Conservation (phyloP, 805 yeast genomes). For the Cyberlindnera mrakii region DNA sequence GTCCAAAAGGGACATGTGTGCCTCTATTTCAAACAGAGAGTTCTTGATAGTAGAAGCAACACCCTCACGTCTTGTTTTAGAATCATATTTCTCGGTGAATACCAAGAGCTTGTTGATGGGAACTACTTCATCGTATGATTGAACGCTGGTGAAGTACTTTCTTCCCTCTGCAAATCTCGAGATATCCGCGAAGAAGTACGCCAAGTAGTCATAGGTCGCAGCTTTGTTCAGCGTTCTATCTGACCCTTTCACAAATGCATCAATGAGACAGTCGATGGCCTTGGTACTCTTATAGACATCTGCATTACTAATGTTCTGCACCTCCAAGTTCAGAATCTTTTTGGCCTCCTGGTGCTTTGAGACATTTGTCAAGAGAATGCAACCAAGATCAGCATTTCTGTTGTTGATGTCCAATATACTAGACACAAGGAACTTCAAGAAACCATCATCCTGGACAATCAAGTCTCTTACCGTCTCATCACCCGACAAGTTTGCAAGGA, state of each 20-base stretch:
- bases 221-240: slow-evolving; percentile 64
- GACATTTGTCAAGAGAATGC: slow-evolving; percentile 78
- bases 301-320: neutral
- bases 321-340: slow-evolving; percentile 39
- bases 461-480: slow-evolving; percentile 56
- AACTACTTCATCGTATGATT: slow-evolving; percentile 66
- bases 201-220: slow-evolving; percentile 76
- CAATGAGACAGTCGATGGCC: slow-evolving; percentile 77
- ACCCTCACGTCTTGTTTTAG: slow-evolving; percentile 81
- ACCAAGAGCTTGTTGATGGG: slow-evolving; percentile 79
- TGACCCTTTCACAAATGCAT: slow-evolving; percentile 80
- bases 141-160: slow-evolving; percentile 66
- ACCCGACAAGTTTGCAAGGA: slow-evolving; percentile 77
- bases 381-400: slow-evolving; percentile 70
- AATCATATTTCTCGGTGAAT: slow-evolving; percentile 76
- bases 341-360: slow-evolving; percentile 70
- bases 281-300: slow-evolving; percentile 49
- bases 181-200: slow-evolving; percentile 85
- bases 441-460: slow-evolving; percentile 59
- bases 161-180: slow-evolving; percentile 75
- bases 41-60: slow-evolving; percentile 91
- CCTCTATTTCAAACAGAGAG: slow-evolving; percentile 70
- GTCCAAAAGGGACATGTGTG: slow-evolving; percentile 53
- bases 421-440: slow-evolving; percentile 41
- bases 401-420: slow-evolving; percentile 48